Evolutionary conservation across 805 yeast species (phyloP), one percentile per base, ranked within the genome.

Genomic region (Zygotorulaspora danielsina): DNA sequence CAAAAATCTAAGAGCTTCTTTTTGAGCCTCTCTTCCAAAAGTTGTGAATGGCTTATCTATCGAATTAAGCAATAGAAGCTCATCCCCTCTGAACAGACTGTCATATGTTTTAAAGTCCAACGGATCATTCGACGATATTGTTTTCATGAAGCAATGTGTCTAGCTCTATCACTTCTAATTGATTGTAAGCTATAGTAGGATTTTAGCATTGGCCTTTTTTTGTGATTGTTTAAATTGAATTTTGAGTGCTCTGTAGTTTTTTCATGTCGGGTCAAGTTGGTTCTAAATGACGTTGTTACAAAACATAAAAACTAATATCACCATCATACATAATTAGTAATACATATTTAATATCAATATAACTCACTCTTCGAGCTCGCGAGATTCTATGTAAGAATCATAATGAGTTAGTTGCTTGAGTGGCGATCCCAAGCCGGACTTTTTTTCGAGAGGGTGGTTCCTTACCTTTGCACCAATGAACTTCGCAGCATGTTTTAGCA

Each of bases 401-500:
- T 36, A 41, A 18, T 19, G 37, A 10, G 44, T 34, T 12, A 41
- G 28, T 21, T 36, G 44, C 22, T 37, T 41, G 28, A 41, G 19
- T 11, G 40, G 44, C 5, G 36, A 33, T 10, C 27, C 31, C 17
- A 30, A 16, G 8, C 21, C 26, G 10, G 31, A 31, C 11, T 27
- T 27, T 5, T 15, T 25, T 15, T 27, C 17, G n/a, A 15, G 20
- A 5, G 40, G 44, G 28, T 26, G 42, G 9, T 39, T 54, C 24
- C 67, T 67, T 24, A 90, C 64, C 61, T 85, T 87, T 56, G 86
- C 86, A n/a, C 83, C 79, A 24, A 89, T 56, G 36, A 90, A 75
- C 42, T 81, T 78, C 3, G 95, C 96, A 0, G 89, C 73, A 50
- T 83, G 87, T 32, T 68, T 69, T 38, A 82, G 49, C 15, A 82